Conservation (phyloP, 345 rosid genomes). For the Syzygium jambos region DNA sequence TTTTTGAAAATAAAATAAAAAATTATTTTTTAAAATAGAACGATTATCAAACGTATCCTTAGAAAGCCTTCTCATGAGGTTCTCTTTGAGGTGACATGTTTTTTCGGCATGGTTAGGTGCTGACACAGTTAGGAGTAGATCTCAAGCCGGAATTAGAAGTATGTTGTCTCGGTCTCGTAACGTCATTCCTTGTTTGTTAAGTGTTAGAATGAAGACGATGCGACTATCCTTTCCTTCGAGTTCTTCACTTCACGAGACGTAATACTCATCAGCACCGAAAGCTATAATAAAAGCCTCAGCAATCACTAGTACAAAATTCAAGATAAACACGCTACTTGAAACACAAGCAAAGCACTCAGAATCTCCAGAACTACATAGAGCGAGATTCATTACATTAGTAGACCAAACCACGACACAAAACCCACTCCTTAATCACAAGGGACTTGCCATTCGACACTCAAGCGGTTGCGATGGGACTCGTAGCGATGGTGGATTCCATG, state of each 20-base stretch:
- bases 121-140: background rate
- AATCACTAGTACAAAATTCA: background rate
- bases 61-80: background rate
- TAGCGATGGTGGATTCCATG: slow-evolving; percentile 7
- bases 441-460: background rate
- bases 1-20: too few relatives aligned
- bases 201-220: background rate
- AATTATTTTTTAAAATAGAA: too few relatives aligned
- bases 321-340: background rate
- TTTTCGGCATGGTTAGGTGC: background rate
- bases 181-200: background rate
- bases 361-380: background rate
- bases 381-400: background rate
- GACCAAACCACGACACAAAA: background rate
- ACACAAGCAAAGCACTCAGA: background rate
- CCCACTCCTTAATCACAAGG: background rate
- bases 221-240: background rate
- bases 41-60: too few relatives aligned
- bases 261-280: background rate
- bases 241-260: background rate
- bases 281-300: background rate
- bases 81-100: background rate
- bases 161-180: background rate
- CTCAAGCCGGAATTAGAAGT: background rate
- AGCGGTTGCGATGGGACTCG: background rate